A percentile compares a stretch with the other conserved stretches of the same genome.
These are phyloP conservation scores for Tetrahymena elliotti DNA, from an alignment of 73 alveolate genomes.

Conservation along the genomic window DNA sequence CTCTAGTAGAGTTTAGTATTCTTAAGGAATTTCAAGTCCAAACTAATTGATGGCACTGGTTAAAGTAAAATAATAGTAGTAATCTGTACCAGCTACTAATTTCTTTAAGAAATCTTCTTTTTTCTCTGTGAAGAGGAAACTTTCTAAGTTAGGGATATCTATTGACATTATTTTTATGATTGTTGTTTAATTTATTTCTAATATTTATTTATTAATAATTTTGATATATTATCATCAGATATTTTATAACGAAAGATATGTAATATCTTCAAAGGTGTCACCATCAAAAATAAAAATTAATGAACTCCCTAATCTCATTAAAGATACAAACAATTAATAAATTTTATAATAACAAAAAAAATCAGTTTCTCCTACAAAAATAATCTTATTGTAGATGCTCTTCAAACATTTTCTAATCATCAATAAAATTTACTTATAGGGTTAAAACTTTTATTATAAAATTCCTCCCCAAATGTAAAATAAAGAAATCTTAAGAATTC, in stretches of 20 bases:
- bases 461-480: background rate
- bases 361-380: background rate
- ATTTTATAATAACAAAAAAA: background rate
- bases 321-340: background rate
- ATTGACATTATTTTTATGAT: background rate
- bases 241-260: background rate
- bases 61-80: background rate
- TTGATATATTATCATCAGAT: background rate
- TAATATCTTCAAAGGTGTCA: background rate
- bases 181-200: background rate
- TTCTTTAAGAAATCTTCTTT: background rate
- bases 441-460: no score
- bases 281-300: background rate
- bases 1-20: background rate
- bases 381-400: background rate
- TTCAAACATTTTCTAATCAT: background rate
- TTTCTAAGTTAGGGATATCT: background rate
- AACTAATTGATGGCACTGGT: background rate
- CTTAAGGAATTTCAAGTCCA: background rate
- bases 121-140: background rate
- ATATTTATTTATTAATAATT: background rate
- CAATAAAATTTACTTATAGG: no score
- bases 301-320: background rate
- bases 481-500: no score
- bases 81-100: background rate